Base-by-base conservation (phyloP, 2,329 filamentous ascomycete species). In the Arthrinium phaeospermum region DNA sequence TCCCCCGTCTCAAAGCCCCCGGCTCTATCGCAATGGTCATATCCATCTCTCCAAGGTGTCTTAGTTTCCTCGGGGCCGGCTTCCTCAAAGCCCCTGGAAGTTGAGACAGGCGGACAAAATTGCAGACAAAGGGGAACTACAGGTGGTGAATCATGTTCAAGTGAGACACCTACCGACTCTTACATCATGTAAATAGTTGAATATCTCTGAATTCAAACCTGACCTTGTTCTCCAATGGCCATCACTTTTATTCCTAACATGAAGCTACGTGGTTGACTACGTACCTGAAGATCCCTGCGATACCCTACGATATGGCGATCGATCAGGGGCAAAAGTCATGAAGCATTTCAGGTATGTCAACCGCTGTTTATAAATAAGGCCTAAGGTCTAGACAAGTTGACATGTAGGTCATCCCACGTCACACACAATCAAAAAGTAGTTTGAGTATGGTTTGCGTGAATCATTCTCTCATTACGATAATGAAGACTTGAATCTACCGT, bases 131-230 rank as follows among this genome's bases (percentile, higher is more conserved):
- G 74, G 78, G 80, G 74, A 77, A 77, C 76, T 76, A 72, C 80
- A 77, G 78, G 80, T 80, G 77, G 72, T 78, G 81, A 75, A 57
- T 83, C 81, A 73, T 79, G 74, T 79, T 73, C 74, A 76, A 76
- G 75, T 72, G 78, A 73, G 77, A 79, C 80, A 78, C 80, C 78
- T 75, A 46, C 79, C 73, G 82, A 81, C 76, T 81, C 79, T 75
- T 75, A 76, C 69, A 45, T 61, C 1, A 47, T 53, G 71, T 49
- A 68, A 45, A 72, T 80, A 77, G 72, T 76, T 81, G 76, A 76
- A 77, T 80, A 82, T 76, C 77, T 71, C 67, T 64, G 77, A 83
- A 83, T 81, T 77, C 79, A 82, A 82, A 73, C 77, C 76, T 77
- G 80, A 74, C 79, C 74, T 78, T 78, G 76, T 76, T 76, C 74